phyloP scores from a whole-genome alignment of 2,329 filamentous ascomycete species.

The Stachybotrys elegans region DNA sequence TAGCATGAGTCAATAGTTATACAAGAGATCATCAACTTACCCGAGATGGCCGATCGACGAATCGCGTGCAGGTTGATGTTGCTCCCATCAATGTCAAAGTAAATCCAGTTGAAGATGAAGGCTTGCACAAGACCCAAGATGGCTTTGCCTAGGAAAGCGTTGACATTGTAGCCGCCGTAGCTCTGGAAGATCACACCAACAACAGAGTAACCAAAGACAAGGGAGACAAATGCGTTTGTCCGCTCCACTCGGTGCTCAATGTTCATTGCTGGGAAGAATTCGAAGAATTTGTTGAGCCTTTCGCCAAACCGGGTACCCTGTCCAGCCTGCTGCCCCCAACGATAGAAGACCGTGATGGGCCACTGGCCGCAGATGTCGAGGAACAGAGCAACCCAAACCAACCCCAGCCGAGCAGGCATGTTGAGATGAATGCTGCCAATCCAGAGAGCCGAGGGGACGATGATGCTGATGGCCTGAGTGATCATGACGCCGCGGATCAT shows the following conservation, averaged over 20 bases:
- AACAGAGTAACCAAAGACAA: slow-evolving; percentile 61
- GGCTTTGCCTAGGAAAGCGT: slow-evolving; percentile 58
- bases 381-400: slow-evolving; percentile 51
- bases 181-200: slow-evolving; percentile 58
- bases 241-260: slow-evolving; percentile 63
- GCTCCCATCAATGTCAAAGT: slow-evolving; percentile 56
- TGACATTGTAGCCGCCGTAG: slow-evolving; percentile 35
- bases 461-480: slow-evolving; percentile 34
- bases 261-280: slow-evolving; percentile 57
- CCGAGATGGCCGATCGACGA: slow-evolving; percentile 39
- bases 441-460: slow-evolving; percentile 51
- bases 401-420: slow-evolving; percentile 47
- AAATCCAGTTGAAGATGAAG: slow-evolving; percentile 58
- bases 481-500: slow-evolving; percentile 55
- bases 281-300: slow-evolving; percentile 36
- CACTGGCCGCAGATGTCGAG: slow-evolving; percentile 47
- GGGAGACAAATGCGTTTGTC: slow-evolving; percentile 58
- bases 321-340: slow-evolving; percentile 17
- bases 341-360: slow-evolving; percentile 35
- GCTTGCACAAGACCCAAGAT: slow-evolving; percentile 52
- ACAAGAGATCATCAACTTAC: too few species aligned
- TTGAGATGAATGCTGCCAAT: slow-evolving; percentile 53
- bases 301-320: slow-evolving; percentile 14
- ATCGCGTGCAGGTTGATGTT: slow-evolving; percentile 58
- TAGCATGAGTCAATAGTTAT: too few species aligned